Base-by-base conservation (phyloP, 2,329 filamentous ascomycete species). In the Colletotrichum paranaense region DNA sequence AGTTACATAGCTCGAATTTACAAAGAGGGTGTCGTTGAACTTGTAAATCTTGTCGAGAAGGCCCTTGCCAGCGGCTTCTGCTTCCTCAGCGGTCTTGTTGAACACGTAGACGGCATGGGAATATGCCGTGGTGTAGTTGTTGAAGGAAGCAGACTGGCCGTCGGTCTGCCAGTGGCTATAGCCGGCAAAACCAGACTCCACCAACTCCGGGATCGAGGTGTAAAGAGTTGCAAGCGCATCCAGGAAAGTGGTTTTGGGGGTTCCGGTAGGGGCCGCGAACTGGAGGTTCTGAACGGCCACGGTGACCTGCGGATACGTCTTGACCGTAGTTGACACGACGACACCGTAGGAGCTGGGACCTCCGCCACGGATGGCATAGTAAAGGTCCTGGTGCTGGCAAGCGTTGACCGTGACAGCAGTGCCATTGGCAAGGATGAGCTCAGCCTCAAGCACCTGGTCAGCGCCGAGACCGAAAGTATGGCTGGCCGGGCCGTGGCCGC, bases 261-360 rank as follows among this genome's bases (percentile, higher is more conserved):
- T 62, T 16, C 59, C 38, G 14, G 22, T 1, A 74, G 49, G 2
- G 80, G 78, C 11, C 6, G 76, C 75, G 4, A 81, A 70, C 52
- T 70, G 67, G 26, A 81, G 72, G 9, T 62, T 64, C 46, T 80
- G 78, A 22, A 76, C 74, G 0, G 78, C 76, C 64, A 78, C 73
- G 57, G 77, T 69, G 62, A 78, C 78, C 67, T 87, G 84, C 0
- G 82, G 80, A 77, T 90, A 83, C 1, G 86, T 84, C 75, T 87
- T 88, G 38, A 87, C 81, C 0, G 88, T 91, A 78, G 90, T 83
- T 2, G 86, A 88, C 16, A 86, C 78, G 1, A 92, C 88, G 1
- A 91, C 82, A 1, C 84, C 90, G 75, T 88, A 42, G 16, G 38
- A 92, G 1, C 69, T 58, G 11, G 69, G 69, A 0, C 84, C 83